A percentile compares a stretch with the other conserved stretches of the same genome.
phyloP scores from a whole-genome alignment of 192 early-diverging fungal species.

The Helicostylum pulchrum region DNA sequence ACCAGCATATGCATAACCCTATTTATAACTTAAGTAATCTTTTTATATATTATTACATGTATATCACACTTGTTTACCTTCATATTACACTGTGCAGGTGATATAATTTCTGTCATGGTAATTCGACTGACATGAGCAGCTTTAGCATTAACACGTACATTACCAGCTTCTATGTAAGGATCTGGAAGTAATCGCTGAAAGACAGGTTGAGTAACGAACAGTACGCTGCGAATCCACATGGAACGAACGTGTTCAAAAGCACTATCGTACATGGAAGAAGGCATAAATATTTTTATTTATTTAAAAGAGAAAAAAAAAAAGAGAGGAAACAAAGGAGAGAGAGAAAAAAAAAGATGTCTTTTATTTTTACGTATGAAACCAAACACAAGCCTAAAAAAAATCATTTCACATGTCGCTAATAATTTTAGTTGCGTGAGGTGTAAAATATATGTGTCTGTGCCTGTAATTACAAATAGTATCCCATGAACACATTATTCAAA shows the following conservation, averaged over 20 bases:
- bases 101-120: conserved; percentile 57
- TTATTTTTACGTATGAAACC: neutral
- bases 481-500: too few species aligned
- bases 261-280: neutral
- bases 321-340: neutral
- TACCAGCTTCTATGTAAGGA: conserved; percentile 31
- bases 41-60: too few species aligned
- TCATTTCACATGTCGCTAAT: too few species aligned
- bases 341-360: neutral
- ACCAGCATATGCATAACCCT: conserved; percentile 36
- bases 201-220: conserved; percentile 18
- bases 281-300: neutral
- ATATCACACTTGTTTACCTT: conserved; percentile 13
- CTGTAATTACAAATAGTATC: too few species aligned
- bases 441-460: too few species aligned
- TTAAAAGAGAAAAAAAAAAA: neutral
- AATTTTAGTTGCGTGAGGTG: too few species aligned
- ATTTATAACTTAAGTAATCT: neutral
- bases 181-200: conserved; percentile 26
- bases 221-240: conserved; percentile 19
- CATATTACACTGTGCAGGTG: conserved; percentile 48
- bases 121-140: conserved; percentile 36
- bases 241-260: conserved; percentile 5
- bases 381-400: too few species aligned
- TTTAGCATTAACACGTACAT: conserved; percentile 23